Conservation (phyloP, 2,329 filamentous ascomycete genomes). For the Anthostomella pinea region DNA sequence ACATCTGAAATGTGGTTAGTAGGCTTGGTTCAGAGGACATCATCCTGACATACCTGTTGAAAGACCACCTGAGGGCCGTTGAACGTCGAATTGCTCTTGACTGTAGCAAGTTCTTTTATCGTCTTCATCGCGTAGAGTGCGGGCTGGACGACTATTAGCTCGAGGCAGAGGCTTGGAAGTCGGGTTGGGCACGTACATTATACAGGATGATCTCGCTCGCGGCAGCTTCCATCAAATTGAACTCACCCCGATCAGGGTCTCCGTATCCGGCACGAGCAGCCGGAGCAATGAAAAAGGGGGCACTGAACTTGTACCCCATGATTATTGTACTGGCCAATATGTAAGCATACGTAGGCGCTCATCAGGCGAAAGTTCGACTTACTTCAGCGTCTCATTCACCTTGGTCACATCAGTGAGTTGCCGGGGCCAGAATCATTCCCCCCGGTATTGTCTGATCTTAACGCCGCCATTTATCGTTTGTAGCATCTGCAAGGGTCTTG, state of each 20-base stretch:
- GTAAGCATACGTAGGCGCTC: constrained; percentile 22
- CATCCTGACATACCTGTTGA: constrained; percentile 31
- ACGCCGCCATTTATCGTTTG: no score
- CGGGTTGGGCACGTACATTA: no score
- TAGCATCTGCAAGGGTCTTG: no score
- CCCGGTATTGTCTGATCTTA: no score
- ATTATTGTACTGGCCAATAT: constrained; percentile 37
- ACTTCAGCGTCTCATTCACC: constrained; percentile 27
- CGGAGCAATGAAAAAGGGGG: constrained; percentile 49
- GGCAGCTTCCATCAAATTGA: constrained; percentile 46
- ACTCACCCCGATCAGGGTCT: constrained; percentile 39
- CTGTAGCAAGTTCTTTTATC: constrained; percentile 38
- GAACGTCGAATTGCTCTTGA: constrained; percentile 28
- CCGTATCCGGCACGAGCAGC: constrained; percentile 43
- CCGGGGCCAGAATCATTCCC: constrained; percentile 1
- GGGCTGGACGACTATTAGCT: no score
- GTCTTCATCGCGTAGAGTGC: no score
- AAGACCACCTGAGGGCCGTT: constrained; percentile 34
- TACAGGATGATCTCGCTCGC: constrained; percentile 45
- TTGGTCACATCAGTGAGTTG: constrained; percentile 2
- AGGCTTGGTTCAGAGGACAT: neutral
- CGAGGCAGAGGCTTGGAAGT: no score
- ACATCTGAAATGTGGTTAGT: constrained; percentile 2
- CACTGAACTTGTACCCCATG: constrained; percentile 44
- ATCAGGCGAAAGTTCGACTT: constrained; percentile 20